Conservation (phyloP, 805 yeast species). For the Candida suzukii region DNA sequence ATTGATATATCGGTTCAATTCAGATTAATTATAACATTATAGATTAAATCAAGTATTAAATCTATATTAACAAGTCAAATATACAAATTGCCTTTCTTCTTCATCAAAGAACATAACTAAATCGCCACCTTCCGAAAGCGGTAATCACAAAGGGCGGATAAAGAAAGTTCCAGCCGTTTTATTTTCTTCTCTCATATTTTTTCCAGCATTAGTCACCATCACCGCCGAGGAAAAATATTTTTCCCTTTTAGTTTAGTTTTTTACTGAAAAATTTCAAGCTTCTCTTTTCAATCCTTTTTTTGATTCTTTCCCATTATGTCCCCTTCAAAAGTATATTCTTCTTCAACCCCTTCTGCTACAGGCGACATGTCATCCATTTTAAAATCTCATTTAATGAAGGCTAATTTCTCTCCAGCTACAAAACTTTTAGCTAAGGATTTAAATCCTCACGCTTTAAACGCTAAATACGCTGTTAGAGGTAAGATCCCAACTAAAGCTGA, state of each 20-base stretch:
- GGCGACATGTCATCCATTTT: not conserved
- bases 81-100: no score
- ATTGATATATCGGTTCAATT: no score
- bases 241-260: not conserved
- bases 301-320: not conserved
- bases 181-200: no score
- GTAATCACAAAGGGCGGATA: no score
- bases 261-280: not conserved
- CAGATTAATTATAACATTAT: no score
- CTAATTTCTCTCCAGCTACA: conserved; percentile 23
- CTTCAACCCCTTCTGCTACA: not conserved
- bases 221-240: no score
- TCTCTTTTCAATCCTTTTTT: not conserved
- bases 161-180: no score
- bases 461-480: conserved; percentile 96
- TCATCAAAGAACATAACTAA: no score
- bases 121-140: no score
- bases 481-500: conserved; percentile 91
- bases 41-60: no score
- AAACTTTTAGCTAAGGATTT: conserved; percentile 42
- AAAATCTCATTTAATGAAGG: not conserved
- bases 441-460: conserved; percentile 69
- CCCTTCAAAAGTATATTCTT: not conserved
- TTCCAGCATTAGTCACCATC: no score
- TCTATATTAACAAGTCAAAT: no score